phyloP scores from a whole-genome alignment of 2,329 filamentous ascomycete species.

The Didymella keratinophila region DNA sequence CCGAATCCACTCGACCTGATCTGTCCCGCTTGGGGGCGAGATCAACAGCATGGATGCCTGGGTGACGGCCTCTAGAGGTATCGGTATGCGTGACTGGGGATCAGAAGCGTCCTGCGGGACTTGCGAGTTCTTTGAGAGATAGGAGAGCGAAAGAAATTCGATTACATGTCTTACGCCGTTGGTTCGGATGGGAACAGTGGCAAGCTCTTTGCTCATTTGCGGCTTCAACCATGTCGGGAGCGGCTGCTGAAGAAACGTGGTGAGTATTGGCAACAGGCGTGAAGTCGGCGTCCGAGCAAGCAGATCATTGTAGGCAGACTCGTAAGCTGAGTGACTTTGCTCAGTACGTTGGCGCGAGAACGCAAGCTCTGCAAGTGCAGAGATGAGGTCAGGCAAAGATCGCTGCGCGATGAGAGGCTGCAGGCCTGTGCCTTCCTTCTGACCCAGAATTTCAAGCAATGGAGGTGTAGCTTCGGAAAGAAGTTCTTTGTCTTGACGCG shows the following conservation, averaged over 20 bases:
- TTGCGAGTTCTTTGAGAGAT: conserved; percentile 61
- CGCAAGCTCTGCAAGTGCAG: conserved; percentile 46
- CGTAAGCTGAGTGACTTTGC: conserved; percentile 23
- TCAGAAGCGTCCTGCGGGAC: conserved; percentile 41
- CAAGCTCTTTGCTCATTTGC: conserved; percentile 65
- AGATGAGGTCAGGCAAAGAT: conserved; percentile 46
- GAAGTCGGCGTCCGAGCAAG: conserved; percentile 56
- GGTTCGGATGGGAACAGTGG: conserved; percentile 66
- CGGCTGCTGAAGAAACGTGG: conserved; percentile 69
- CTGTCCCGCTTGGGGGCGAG: conserved; percentile 63
- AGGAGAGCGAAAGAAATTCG: conserved; percentile 75
- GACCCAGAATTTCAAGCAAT: conserved; percentile 38
- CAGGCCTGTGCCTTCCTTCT: conserved; percentile 39
- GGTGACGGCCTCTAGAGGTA: conserved; percentile 72
- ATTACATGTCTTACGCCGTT: conserved; percentile 72
- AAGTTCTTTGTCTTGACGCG: conserved; percentile 18
- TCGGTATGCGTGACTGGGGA: conserved; percentile 59
- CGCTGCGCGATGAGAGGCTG: conserved; percentile 49
- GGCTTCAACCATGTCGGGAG: conserved; percentile 68
- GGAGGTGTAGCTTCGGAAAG: conserved; percentile 27
- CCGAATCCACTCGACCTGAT: conserved; percentile 66
- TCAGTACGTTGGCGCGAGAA: conserved; percentile 37
- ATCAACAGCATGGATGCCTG: conserved; percentile 70
- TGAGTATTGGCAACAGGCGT: conserved; percentile 68
- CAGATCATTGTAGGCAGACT: conserved; percentile 27